Base-by-base conservation (phyloP, 495 filamentous ascomycete species). In the Cryomyces antarcticus region DNA sequence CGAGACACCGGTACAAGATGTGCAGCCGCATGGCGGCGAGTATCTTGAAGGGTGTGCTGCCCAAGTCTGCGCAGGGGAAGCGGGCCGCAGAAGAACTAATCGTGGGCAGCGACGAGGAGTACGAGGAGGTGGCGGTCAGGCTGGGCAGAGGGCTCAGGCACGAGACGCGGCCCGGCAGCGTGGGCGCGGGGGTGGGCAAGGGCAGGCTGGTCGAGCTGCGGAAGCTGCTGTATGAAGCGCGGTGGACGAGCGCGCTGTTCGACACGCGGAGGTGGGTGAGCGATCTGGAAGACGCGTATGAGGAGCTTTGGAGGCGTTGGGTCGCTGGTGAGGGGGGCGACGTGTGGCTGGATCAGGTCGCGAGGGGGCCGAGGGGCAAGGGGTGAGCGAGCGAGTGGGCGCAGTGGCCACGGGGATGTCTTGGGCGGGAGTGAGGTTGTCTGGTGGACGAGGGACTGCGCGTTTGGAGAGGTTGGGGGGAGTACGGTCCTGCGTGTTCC, bases 1-100 rank as follows among this genome's bases (percentile, higher is more conserved):
- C 87, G n/a, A 72, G 88, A 30, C 89, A 95, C 60, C 70, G 75
- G 42, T 93, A 95, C 59, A 99, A 99, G 64, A 99, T 99, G 89
- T 96, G 92, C 60, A 92, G 83, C 36, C 77, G 92, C 41, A 96
- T 97, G 81, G 89, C 89, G 17, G 87, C 87, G 33, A 88, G 82
- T 10, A 96, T 97, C 49, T 67, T 97, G 9, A 79, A 72, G 46
- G 92, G 89, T 34, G 89, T 89, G 2, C 64, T 96, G 6, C 87
- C 92, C 0, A 75, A 73, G 48, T 63, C 61, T 4, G 63, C 62
- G 6, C 72, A 73, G 12, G 87, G 87, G 7, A 64, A 61, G n/a
- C 61, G 60, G 35, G 84, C 82, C 0, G 76, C 76, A 5, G 55
- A 62, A 39, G 85, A 89, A 39, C 68, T 99, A 37, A 81, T 93